Evolutionary conservation across 2,329 filamentous ascomycete species (phyloP), one percentile per base, ranked within the genome.

Genomic region (Diaporthe batatas): DNA sequence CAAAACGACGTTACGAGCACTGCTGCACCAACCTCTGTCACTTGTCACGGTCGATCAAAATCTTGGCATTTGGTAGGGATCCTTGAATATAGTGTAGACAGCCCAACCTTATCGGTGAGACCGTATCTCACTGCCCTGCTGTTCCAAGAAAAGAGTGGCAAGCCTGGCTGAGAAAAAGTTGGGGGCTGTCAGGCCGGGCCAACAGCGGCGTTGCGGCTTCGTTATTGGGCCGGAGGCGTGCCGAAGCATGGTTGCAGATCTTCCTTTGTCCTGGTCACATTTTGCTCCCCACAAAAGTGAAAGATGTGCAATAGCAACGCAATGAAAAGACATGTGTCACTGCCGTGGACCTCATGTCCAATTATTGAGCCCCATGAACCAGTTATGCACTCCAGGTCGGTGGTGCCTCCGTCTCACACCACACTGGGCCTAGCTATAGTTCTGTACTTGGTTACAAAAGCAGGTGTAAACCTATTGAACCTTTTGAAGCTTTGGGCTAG

Each of bases 181-280:
- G 62, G 44, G 29, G 62, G 62, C 62, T 10, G 16, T 34, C 59
- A 64, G 44, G 62, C 10, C 44, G 44, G 62, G 32, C 62, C 62
- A 65, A 65, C 62, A 65, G 12, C 62, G 62, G 62, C 44, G 29
- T 6, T 21, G 44, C 2, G 44, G 44, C 44, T 47, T 36, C 29
- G 34, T 36, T 36, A 25, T 47, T 21, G 44, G 29, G 7, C 44
- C 47, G 44, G 47, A 36, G 62, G 62, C 21, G 44, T 7, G 34
- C 44, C 62, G 42, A 23, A 44, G 39, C 2, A 49, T 18, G 59
- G 10, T 25, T 21, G 59, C 59, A 21, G 12, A 32, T n/a, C 42
- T 49, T 44, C 16, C 10, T 49, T 12, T n/a, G 25, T 29, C 25
- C 25, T 32, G 51, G 23, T 18, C 25, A 54, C 16, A 18, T 3